Base-by-base conservation (phyloP, 73 alveolate genomes). In the Paramecium primaurelia region DNA sequence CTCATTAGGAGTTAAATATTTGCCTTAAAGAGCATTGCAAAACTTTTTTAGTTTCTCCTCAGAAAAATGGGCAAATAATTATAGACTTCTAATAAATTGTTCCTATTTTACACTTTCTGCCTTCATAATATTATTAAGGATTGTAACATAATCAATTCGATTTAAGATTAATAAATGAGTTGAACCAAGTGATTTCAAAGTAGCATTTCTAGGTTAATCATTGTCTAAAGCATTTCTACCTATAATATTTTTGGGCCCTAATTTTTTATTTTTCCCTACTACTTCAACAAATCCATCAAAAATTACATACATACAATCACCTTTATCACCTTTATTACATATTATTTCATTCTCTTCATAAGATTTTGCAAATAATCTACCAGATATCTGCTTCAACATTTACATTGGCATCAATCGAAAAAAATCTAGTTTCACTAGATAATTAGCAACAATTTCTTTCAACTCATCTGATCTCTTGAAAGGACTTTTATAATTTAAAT, bases 311-410 rank as follows among this genome's bases (percentile, higher is more conserved):
- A 80, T 12, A 40, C 91, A 80, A 80, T 80, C 91, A 7, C 77
- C 91, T 47, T 80, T 32, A 45, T 80, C 91, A 32, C 91, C 91
- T 47, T 80, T 80, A n/a, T 28, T 45, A 80, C 91, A 80, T 2
- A 80, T 80, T 4, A 80, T 28, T 45, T 80, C 47, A 26, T 49
- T 49, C 51, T 80, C 75, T 14, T 47, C 71, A 22, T 26, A 80
- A 16, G 47, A 20, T 47, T 36, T 22, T 38, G 71, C 71, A n/a
- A 80, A 44, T 20, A 80, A 22, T 80, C 91, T 80, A 11, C 91
- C 91, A 45, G 77, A 34, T 80, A 80, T 80, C 44, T 80, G 47
- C n/a, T 32, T 45, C 26, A 80, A 44, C 91, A 80, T 80, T 26
- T 40, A 32, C 44, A 32, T 26, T 0, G 91, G 91, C 91, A 80